Percentiles rank a stretch among this genome's conserved stretches.
Evolutionary conservation across 2,329 filamentous ascomycete genomes (phyloP).

Genomic region (Claviceps monticola): DNA sequence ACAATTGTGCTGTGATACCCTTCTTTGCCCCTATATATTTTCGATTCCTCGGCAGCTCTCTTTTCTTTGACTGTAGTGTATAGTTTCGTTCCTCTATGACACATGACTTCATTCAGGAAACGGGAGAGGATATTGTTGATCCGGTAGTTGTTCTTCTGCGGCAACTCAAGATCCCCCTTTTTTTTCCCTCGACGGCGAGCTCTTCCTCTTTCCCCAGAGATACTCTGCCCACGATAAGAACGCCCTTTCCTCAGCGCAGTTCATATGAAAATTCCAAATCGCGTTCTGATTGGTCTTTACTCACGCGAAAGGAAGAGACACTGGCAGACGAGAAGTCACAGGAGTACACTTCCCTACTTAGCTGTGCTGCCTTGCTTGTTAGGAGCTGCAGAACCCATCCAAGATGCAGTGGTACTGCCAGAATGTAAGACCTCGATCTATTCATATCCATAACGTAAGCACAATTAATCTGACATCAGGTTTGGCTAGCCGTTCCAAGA

Average conservation of each 20-base stretch:
- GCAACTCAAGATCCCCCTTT: background rate
- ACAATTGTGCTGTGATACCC: background rate
- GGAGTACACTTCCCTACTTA: background rate
- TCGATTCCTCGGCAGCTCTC: background rate
- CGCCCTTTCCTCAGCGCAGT: background rate
- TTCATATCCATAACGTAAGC: background rate
- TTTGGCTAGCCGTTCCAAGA: slow-evolving; percentile 27
- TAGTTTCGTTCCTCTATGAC: background rate
- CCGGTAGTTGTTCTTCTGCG: background rate
- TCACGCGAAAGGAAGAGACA: background rate
- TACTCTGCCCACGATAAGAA: background rate
- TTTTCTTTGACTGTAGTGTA: background rate
- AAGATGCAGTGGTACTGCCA: slow-evolving; percentile 9
- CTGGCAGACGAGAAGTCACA: background rate
- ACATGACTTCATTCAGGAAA: background rate
- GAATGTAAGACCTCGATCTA: slow-evolving; percentile 8
- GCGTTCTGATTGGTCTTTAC: background rate
- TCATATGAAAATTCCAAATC: background rate
- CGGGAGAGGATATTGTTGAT: background rate
- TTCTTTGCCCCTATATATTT: background rate
- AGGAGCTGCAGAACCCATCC: no score
- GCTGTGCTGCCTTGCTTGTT: background rate
- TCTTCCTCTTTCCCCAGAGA: background rate
- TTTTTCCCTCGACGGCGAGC: background rate
- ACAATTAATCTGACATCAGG: background rate